phyloP scores from a whole-genome alignment of 495 filamentous ascomycete species.

The Tirmania nivea region DNA sequence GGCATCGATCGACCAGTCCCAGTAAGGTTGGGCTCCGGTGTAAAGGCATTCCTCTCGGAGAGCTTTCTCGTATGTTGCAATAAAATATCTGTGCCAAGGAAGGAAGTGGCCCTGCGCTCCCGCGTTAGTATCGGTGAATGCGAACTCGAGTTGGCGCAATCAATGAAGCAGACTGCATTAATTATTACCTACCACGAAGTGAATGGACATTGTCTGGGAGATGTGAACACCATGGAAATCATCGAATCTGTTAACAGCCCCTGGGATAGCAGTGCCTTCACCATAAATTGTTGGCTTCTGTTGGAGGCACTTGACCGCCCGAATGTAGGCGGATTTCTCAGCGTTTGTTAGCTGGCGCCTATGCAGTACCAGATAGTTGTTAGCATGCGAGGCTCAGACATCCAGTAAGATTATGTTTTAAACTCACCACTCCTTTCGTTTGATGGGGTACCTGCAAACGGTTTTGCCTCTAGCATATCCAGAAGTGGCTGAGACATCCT shows the following conservation, averaged over 20 bases:
- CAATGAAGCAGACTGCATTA: not conserved
- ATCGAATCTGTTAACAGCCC: conserved; percentile 36
- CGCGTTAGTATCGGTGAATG: not conserved
- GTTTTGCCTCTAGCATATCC: not conserved
- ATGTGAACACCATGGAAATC: conserved; percentile 52
- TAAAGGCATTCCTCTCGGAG: conserved; percentile 50
- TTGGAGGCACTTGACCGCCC: conserved; percentile 43
- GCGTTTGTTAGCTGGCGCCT: conserved; percentile 28
- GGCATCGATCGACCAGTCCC: conserved; percentile 24
- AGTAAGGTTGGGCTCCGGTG: conserved; percentile 22
- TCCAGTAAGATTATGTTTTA: not conserved
- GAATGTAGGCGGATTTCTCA: conserved; percentile 38
- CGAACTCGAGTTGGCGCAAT: too few species aligned
- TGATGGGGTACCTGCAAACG: not conserved
- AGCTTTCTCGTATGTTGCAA: conserved; percentile 38
- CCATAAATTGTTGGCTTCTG: conserved; percentile 26
- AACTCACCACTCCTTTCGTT: not conserved
- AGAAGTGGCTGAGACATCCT: not conserved
- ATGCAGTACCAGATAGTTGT: not conserved
- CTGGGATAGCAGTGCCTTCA: conserved; percentile 21
- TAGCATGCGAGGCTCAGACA: not conserved
- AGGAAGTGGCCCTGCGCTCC: conserved; percentile 16
- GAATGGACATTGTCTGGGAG: conserved; percentile 39
- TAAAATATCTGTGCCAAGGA: conserved; percentile 20
- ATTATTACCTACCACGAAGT: conserved; percentile 29